phyloP scores from a whole-genome alignment of 1,284 basidiomycete species.

The Cutaneotrichosporon sp. region DNA sequence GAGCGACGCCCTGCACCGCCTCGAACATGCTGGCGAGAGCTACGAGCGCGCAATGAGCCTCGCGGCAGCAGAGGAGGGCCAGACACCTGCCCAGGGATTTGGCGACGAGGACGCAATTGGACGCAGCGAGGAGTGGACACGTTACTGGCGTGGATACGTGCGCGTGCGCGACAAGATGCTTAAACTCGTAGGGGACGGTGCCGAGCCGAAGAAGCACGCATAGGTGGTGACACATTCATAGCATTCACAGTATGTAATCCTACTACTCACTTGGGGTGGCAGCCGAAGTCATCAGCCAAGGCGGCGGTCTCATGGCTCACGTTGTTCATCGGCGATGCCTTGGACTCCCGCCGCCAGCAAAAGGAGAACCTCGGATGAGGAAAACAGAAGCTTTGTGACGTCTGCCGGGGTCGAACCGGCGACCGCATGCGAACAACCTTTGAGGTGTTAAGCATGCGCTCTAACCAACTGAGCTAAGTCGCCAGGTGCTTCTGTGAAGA shows the following conservation, averaged over 20 bases:
- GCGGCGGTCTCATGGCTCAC: no score
- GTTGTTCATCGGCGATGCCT: neutral
- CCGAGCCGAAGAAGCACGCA: neutral
- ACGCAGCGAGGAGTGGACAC: conserved; percentile 37
- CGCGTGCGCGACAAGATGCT: conserved; percentile 35
- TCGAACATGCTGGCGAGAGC: conserved; percentile 53
- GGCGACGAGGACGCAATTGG: conserved; percentile 29
- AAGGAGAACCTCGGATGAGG: neutral
- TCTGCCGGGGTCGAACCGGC: no score
- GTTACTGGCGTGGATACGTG: conserved; percentile 40
- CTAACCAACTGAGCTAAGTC: no score
- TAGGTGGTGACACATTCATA: neutral
- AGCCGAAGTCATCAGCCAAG: no score
- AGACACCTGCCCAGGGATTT: conserved; percentile 55
- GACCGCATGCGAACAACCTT: no score
- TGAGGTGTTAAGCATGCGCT: no score
- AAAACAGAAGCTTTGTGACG: no score
- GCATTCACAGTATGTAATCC: neutral
- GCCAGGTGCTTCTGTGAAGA: no score
- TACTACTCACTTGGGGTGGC: neutral
- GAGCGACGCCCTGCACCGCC: conserved; percentile 53
- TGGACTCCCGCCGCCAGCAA: no score
- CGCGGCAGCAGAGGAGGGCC: conserved; percentile 48
- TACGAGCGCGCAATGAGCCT: conserved; percentile 57
- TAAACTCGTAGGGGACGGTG: neutral